Evolutionary conservation across 2,329 filamentous ascomycete genomes (phyloP).

Genomic region (Sporothrix globosa): DNA sequence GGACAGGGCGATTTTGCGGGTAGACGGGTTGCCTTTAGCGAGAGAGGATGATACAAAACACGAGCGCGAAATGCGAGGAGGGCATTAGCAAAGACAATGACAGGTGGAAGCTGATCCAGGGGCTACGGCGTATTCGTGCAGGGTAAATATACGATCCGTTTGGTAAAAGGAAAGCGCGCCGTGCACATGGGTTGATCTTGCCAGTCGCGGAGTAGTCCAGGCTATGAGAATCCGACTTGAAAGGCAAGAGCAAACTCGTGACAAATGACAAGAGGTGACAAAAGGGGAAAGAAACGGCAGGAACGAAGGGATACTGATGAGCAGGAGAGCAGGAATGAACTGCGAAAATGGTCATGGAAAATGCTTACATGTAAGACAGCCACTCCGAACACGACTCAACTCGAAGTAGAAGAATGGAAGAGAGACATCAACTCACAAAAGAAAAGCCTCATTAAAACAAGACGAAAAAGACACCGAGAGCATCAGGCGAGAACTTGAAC

Average conservation of each 20-base stretch:
- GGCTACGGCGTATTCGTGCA: constrained; percentile 8
- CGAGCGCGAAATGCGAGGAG: background rate
- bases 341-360: background rate
- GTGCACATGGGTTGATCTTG: background rate
- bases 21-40: background rate
- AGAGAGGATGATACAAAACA: constrained; percentile 1
- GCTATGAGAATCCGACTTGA: background rate
- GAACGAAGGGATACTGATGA: background rate
- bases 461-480: background rate
- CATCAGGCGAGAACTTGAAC: constrained; percentile 5
- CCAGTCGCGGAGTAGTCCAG: background rate
- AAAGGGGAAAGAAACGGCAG: background rate
- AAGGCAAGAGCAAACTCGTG: background rate
- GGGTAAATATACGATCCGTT: background rate
- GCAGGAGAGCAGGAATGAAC: background rate
- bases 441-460: background rate
- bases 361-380: background rate
- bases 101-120: background rate
- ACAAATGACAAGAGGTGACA: background rate
- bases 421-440: background rate
- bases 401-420: background rate
- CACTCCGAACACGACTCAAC: background rate
- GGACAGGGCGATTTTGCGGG: background rate
- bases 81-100: too few relatives aligned
- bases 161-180: background rate